A percentile compares a stretch with the other conserved stretches of the same genome.
Evolutionary conservation across 129 eudicot species (phyloP).

Genomic region (Saposhnikovia divaricata): DNA sequence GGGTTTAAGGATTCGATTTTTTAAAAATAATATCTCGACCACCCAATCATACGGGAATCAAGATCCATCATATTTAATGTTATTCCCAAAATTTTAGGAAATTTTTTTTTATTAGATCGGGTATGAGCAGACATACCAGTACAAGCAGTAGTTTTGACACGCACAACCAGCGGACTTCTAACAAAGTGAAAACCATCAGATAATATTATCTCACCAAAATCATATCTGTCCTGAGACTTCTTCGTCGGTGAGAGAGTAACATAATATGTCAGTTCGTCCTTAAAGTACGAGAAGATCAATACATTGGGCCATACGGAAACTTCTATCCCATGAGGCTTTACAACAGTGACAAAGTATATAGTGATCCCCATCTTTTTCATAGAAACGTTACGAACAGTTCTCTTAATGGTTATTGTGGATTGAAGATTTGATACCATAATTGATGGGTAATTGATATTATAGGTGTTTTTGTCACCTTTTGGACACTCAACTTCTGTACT

Average conservation of each 20-base stretch:
- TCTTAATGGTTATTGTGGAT: conserved; percentile 30
- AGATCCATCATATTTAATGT: too few relatives aligned
- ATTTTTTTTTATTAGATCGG: too few relatives aligned
- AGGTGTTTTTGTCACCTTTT: background rate
- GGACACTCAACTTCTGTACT: background rate
- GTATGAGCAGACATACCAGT: background rate
- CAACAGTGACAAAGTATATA: conserved; percentile 34
- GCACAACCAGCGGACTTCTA: conserved; percentile 54
- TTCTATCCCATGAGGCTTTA: conserved; percentile 58
- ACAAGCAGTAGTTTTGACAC: conserved; percentile 36
- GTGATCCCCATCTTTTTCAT: conserved; percentile 19
- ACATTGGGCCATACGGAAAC: conserved; percentile 61
- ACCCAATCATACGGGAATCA: too few relatives aligned
- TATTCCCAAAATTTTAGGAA: too few relatives aligned
- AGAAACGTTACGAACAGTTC: conserved; percentile 55
- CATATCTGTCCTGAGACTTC: conserved; percentile 53
- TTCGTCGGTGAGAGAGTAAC: conserved; percentile 48
- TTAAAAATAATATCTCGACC: too few relatives aligned
- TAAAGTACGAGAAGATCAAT: conserved; percentile 38
- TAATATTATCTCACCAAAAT: conserved; percentile 74
- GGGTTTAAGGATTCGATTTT: too few relatives aligned
- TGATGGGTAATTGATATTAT: conserved; percentile 52
- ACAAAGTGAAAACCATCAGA: conserved; percentile 62
- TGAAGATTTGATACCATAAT: conserved; percentile 42
- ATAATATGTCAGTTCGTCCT: conserved; percentile 32